Base-by-base conservation (phyloP, 257 asterid genomes). In the Fraxinus anomala region DNA sequence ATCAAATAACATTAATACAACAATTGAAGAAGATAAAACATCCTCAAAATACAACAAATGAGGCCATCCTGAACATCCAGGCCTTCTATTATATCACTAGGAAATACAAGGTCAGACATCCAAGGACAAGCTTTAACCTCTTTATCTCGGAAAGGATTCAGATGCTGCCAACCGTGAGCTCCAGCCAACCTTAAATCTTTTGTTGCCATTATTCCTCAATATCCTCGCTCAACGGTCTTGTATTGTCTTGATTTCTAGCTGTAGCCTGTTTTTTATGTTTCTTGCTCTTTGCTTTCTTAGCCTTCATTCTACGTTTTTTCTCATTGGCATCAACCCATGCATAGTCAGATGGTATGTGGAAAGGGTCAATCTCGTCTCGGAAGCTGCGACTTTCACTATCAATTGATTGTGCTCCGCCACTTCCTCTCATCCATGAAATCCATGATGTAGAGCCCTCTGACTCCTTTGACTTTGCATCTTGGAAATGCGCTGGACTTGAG, bases 401-500 rank as follows among this genome's bases (percentile, higher is more conserved):
- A 39, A 90, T 89, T 30, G 95, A 92, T 80, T 93, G 97, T 61
- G 79, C 97, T 23, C 92, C 95, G 9, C 90, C 93, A 87, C 89
- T 89, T 73, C 98, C 98, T 81, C 90, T 87, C 97, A 93, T 92
- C 99, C 99, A 96, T 51, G 99, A 92, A 66, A 93, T 89, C 99
- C 99, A 96, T 49, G 99, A 93, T 19, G 93, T 83, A 6, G 99
- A 88, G 77, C 90, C 87, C 39, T 92, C 97, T 0, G 90, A 77
- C 44, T 88, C 93, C 88, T 89, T 90, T 0, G 98, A 79, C 80
- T 90, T 92, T 59, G 96, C 87, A 77, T 96, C 99, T 77, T 92
- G 97, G 83, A 91, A 93, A 81, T 93, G 92, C 40, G 90, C 92
- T 37, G 99, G 99, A 86, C 99, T 96, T 44, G 98, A 92, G 26